Evolutionary conservation across 2,329 filamentous ascomycete genomes (phyloP), one percentile per base, ranked within the genome.

Genomic region (Pestalotiopsis fici): DNA sequence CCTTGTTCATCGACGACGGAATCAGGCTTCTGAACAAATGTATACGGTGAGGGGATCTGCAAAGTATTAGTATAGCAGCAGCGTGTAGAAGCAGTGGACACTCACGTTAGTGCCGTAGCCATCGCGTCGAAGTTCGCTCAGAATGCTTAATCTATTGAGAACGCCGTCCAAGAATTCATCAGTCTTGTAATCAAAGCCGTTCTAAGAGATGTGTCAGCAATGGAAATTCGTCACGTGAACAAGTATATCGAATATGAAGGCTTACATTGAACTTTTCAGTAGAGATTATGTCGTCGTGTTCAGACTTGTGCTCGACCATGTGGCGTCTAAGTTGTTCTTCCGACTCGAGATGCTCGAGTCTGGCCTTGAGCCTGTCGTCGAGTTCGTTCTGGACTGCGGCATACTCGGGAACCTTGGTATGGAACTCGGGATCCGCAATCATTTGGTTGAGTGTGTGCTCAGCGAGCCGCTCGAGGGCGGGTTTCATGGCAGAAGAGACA

Each of bases 391-490:
- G 82, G 65, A 91, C 79, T 21, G 80, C 76, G 11, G 79, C 71
- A 76, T 88, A 88, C 74, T 90, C 87, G 6, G 82, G 80, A 13
- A 83, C 83, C 69, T 85, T 77, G 74, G 86, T 83, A 78, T 89
- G 83, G 59, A 81, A 82, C 9, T 85, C 78, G 7, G 86, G 82
- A 64, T 88, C 83, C 61, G 85, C 80, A 69, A 88, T 82, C 67
- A 92, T 79, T 67, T 85, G 83, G 61, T 88, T 86, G 67, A 91
- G 79, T 64, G 82, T 86, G 39, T 88, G 84, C 65, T 88, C 86
- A 21, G 89, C 89, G 23, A 93, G 82, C 74, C 92, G 90, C 67
- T 89, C 88, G 15, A 92, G 81, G 11, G 89, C 85, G 18, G 87
- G 87, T 77, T 91, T 92, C 72, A 92, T 79, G 35, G 86, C 83